Evolutionary conservation across 192 early-diverging fungal genomes (phyloP).

Genomic region (Allomyces macrogynus): DNA sequence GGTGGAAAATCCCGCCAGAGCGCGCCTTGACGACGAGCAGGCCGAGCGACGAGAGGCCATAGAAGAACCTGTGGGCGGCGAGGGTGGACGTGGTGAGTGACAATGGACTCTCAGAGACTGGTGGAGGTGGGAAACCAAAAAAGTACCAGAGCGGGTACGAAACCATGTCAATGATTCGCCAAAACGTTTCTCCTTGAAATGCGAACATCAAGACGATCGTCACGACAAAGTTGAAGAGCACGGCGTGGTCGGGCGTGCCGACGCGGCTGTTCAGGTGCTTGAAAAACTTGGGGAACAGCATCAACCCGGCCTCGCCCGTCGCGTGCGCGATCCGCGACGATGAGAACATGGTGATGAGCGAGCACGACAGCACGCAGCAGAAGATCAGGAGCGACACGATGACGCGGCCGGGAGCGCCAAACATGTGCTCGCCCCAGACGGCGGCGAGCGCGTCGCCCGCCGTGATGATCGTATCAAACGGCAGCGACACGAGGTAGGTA

Average conservation of each 20-base stretch:
- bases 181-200: conserved; percentile 32
- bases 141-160: conserved; percentile 30
- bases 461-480: conserved; percentile 38
- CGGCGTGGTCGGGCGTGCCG: conserved; percentile 20
- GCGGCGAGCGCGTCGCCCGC: conserved; percentile 40
- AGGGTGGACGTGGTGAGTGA: too few species aligned
- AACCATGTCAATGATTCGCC: conserved; percentile 32
- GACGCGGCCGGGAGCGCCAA: conserved; percentile 25
- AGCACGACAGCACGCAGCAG: conserved; percentile 7
- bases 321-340: conserved; percentile 23
- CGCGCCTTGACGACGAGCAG: conserved; percentile 20
- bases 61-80: conserved; percentile 16
- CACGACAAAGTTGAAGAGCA: conserved; percentile 20
- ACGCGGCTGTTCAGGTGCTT: conserved; percentile 17
- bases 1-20: conserved; percentile 1
- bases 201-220: conserved; percentile 25
- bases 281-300: conserved; percentile 3
- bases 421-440: conserved; percentile 27
- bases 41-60: conserved; percentile 29
- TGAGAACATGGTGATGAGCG: not conserved
- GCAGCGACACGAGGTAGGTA: conserved; percentile 59
- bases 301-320: conserved; percentile 9
- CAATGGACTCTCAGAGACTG: too few species aligned
- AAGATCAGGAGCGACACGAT: conserved; percentile 25
- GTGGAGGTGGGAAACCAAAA: too few species aligned